Evolutionary conservation across 768 basidiomycete genomes (phyloP), one percentile per base, ranked within the genome.

Genomic region (Sarcodon sp.): DNA sequence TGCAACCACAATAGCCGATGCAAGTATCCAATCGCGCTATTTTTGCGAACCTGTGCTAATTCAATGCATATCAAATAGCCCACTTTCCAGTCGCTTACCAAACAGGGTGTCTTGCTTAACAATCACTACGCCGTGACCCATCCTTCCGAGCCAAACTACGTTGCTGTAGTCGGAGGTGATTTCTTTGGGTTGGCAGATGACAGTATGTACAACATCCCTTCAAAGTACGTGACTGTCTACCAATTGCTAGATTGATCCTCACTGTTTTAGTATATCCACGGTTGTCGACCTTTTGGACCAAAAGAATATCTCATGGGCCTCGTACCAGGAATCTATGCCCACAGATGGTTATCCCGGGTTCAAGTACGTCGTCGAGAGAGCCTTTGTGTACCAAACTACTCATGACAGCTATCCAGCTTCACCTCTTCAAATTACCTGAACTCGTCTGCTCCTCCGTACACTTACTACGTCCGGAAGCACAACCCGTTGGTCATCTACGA

Each of bases 101-200:
- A 65, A 43, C 65, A 79, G 55, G 79, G 80, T 6, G 64, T 83
- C 48, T 52, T 66, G 6, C 56, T 63, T 32, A 50, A 52, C 38
- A 69, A 67, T 44, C 77, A 67, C 55, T 76, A 71, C 50, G 70
- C 61, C 3, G 51, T 77, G 35, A 76, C 75, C 27, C 77, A 78
- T 54, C 76, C 79, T 3, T 79, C 79, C 1, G 66, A 83, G 58
- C 80, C 80, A 33, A 82, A 83, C 61, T 81, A 72, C 47, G 54
- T 72, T 45, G 69, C 76, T 10, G 59, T 64, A 1, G 62, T 66
- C 8, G 73, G 72, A 13, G 79, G 79, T 35, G 72, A 76, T 57
- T 79, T 72, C 57, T 76, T 62, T 44, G 80, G 72, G 33, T 64
- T 72, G 58, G 60, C 59, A 1, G 65, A 61, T 48, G 77, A 83